Conservation (phyloP, 805 yeast genomes). For the Pichia eremophila region DNA sequence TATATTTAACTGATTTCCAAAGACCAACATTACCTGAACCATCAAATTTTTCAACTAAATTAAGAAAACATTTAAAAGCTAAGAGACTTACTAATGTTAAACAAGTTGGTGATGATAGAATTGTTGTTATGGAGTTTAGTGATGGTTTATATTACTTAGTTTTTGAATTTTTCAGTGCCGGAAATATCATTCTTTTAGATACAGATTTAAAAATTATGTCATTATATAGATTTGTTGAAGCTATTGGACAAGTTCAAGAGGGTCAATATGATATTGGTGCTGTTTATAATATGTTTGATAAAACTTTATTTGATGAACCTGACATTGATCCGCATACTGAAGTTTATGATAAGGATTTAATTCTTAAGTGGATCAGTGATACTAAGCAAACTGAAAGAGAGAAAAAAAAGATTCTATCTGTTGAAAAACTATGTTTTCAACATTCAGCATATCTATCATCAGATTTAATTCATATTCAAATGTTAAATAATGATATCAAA, state of each 20-base stretch:
- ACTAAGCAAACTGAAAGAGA: slow-evolving; percentile 27
- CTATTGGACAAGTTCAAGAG: slow-evolving; percentile 49
- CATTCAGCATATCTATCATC: slow-evolving; percentile 70
- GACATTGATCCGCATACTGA: neutral
- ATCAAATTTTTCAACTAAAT: slow-evolving; percentile 73
- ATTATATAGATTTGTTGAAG: slow-evolving; percentile 59
- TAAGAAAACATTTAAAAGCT: slow-evolving; percentile 78
- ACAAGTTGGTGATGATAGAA: slow-evolving; percentile 74
- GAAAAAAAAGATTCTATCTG: slow-evolving; percentile 42
- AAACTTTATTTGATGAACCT: slow-evolving; percentile 30
- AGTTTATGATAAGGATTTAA: slow-evolving; percentile 23
- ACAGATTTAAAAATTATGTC: slow-evolving; percentile 57
- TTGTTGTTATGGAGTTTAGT: slow-evolving; percentile 75
- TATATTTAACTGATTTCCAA: slow-evolving; percentile 71
- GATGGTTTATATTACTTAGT: slow-evolving; percentile 74
- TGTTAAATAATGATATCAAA: slow-evolving; percentile 38
- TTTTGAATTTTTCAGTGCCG: slow-evolving; percentile 91
- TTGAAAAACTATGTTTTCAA: slow-evolving; percentile 61
- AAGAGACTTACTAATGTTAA: slow-evolving; percentile 63
- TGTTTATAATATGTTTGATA: slow-evolving; percentile 52
- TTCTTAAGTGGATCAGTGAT: slow-evolving; percentile 32
- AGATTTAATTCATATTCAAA: slow-evolving; percentile 57
- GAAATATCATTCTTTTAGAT: slow-evolving; percentile 76
- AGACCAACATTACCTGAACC: slow-evolving; percentile 78
- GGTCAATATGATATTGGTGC: slow-evolving; percentile 70